Percentiles rank a stretch among this genome's conserved stretches.
Evolutionary conservation across 2,329 filamentous ascomycete genomes (phyloP).

Genomic region (Diaporthe vaccinii): DNA sequence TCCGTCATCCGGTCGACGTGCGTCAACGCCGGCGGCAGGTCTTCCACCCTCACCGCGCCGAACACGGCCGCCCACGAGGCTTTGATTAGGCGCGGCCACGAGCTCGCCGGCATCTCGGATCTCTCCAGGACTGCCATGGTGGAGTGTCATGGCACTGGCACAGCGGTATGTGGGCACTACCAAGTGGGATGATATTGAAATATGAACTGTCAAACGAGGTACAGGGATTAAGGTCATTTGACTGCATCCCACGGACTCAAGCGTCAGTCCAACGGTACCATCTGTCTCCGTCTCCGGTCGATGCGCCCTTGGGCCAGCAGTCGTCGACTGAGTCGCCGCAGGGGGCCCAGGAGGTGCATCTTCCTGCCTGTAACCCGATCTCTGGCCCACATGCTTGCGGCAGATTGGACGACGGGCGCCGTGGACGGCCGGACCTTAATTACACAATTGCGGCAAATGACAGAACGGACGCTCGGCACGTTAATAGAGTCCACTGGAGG

Average conservation of each 20-base stretch:
- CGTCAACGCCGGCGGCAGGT: slow-evolving; percentile 59
- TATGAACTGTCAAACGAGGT: too few species aligned
- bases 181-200: too few species aligned
- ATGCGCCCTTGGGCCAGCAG: neutral
- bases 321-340: neutral
- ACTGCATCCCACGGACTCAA: too few species aligned
- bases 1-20: slow-evolving; percentile 55
- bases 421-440: neutral
- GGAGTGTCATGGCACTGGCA: slow-evolving; percentile 53
- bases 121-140: slow-evolving; percentile 49
- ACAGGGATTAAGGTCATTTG: too few species aligned
- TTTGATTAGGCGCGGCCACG: slow-evolving; percentile 51
- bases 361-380: neutral
- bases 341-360: neutral
- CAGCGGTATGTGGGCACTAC: slow-evolving; percentile 40
- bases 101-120: slow-evolving; percentile 46
- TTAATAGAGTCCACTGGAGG: neutral
- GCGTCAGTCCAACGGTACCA: neutral
- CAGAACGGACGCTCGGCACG: neutral
- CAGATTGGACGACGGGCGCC: neutral
- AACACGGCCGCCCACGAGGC: slow-evolving; percentile 50
- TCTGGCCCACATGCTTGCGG: neutral
- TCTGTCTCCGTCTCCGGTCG: neutral
- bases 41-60: slow-evolving; percentile 56
- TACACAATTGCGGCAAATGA: neutral